Evolutionary conservation across 2,329 filamentous ascomycete species (phyloP), one percentile per base, ranked within the genome.

Genomic region (Aspergillus bombycis): DNA sequence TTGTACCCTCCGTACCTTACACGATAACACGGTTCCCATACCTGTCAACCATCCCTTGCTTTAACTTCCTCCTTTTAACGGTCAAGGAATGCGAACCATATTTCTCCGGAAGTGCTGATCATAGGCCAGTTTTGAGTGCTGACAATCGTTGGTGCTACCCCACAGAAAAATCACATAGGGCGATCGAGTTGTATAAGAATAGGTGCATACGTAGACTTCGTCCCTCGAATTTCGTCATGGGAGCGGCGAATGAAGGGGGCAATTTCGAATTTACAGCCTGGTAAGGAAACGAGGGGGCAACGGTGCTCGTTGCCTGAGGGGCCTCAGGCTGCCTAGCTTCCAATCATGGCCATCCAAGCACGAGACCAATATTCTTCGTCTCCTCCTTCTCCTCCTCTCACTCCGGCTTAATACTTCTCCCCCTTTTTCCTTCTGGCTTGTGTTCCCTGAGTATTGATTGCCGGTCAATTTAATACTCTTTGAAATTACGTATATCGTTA

Each of bases 391-490:
- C 59, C 55, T 36, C 34, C 34, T 36, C 34, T 36, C 57, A 61
- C 32, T 62, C 59, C 62, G 62, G 57, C 57, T 58, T 58, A 58
- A 61, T 56, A 50, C 38, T 53, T 67, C 60, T 64, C 57, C 41
- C 57, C 61, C 36, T 48, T 58, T 64, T 36, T 57, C 61, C 55
- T 63, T 57, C 41, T 55, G 61, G 54, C 45, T 32, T 50, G 16
- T 14, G 14, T 52, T 46, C 14, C 14, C 28, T 34, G 26, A 62
- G 62, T 63, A 53, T 64, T 62, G 61, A 65, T 70, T 70, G 66
- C 63, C 58, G 63, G 64, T 48, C 65, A 61, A 67, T 67, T 68
- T 26, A 50, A n/a, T 62, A 60, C 62, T 66, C 46, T n/a, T 55
- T 16, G 30, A n/a, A 46, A 21, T 56, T 32, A 32, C 32, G 11